A percentile compares a stretch with the other conserved stretches of the same genome.
These are phyloP conservation scores for Puya raimondii DNA, from an alignment of 176 grass and related monocot species.

Conservation along the genomic window DNA sequence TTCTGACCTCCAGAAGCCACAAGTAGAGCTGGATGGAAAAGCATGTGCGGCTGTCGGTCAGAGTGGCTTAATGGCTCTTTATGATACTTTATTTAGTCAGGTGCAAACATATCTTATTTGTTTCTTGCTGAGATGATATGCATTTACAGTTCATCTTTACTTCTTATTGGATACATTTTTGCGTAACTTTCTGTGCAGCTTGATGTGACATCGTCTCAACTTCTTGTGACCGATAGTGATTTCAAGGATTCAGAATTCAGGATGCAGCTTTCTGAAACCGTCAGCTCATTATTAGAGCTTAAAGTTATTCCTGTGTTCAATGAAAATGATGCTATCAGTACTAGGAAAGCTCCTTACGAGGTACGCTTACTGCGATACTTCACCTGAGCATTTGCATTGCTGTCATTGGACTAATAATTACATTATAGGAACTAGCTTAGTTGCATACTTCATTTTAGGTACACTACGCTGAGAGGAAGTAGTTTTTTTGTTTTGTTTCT, in stretches of 20 bases:
- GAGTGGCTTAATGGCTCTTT: conserved; percentile 93
- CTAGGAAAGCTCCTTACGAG: conserved; percentile 96
- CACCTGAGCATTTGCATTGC: not conserved
- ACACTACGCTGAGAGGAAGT: too few relatives aligned
- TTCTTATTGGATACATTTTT: not conserved
- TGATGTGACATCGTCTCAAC: conserved; percentile 83
- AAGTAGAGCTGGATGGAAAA: conserved; percentile 83
- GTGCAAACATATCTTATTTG: conserved; percentile 23
- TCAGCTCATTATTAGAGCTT: conserved; percentile 57
- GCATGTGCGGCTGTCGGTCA: conserved; percentile 90
- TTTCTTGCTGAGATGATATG: not conserved
- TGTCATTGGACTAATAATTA: not conserved
- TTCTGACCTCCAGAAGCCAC: conserved; percentile 91
- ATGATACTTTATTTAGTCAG: conserved; percentile 83
- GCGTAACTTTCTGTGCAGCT: conserved; percentile 42
- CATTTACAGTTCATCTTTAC: not conserved
- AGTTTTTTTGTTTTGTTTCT: not conserved
- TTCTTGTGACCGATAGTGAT: conserved; percentile 94
- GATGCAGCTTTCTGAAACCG: conserved; percentile 55
- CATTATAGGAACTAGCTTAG: too few relatives aligned
- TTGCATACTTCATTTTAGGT: too few relatives aligned
- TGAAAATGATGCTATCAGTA: conserved; percentile 97
- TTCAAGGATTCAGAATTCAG: conserved; percentile 79
- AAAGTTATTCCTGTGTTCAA: conserved; percentile 94
- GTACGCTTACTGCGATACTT: conserved; percentile 29